Evolutionary conservation across 116 monocot species (phyloP).

Genomic region (Dioscorea cayenensis): DNA sequence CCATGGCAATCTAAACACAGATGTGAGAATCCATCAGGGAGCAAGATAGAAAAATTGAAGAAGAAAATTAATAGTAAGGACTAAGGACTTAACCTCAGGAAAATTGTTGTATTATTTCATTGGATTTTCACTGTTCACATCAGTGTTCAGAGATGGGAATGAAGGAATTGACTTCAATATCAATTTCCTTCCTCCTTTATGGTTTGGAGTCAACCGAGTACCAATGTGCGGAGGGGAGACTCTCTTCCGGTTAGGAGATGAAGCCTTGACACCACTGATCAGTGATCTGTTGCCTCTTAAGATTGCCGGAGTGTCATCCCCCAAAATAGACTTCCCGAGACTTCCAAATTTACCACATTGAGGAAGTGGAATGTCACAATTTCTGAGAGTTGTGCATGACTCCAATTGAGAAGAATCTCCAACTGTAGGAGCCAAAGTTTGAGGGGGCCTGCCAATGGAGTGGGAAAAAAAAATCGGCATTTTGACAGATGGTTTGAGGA

Average conservation of each 20-base stretch:
- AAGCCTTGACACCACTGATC: constrained; percentile 36
- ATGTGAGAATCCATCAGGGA: too few species aligned
- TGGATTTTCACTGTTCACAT: constrained; percentile 16
- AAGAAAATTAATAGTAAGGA: not conserved
- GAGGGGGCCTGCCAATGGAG: constrained; percentile 63
- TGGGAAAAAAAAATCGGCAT: constrained; percentile 16
- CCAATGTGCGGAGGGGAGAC: constrained; percentile 59
- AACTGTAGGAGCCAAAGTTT: constrained; percentile 22
- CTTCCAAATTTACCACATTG: constrained; percentile 12
- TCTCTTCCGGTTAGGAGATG: constrained; percentile 77
- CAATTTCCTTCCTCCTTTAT: constrained; percentile 68
- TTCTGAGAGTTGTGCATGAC: constrained; percentile 14
- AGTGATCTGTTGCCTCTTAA: constrained; percentile 32
- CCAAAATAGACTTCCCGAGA: constrained; percentile 9
- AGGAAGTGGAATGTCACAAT: constrained; percentile 15
- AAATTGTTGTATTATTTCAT: not conserved
- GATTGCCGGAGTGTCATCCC: constrained; percentile 51
- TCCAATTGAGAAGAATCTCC: constrained; percentile 23
- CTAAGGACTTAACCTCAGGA: not conserved
- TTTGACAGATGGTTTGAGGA: constrained; percentile 34
- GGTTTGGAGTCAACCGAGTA: constrained; percentile 32
- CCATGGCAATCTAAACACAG: too few species aligned
- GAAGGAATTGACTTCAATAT: constrained; percentile 80
- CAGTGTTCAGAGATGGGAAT: constrained; percentile 55
- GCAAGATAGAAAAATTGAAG: too few species aligned